A percentile compares a stretch with the other conserved stretches of the same genome.
phyloP scores from a whole-genome alignment of 345 rosid genomes.

The Rubroshorea leprosula region DNA sequence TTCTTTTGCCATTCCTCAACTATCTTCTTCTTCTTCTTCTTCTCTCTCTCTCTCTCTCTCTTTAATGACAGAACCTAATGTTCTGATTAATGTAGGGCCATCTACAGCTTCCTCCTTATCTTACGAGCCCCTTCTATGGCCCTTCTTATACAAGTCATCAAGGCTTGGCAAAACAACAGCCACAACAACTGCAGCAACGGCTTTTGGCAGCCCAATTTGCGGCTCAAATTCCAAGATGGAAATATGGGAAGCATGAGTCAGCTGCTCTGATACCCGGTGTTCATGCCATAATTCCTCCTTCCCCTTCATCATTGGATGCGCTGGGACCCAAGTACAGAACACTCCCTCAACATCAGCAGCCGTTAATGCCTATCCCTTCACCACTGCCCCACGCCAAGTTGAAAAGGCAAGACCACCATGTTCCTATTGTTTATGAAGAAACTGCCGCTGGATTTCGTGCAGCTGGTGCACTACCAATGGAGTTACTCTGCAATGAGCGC shows the following conservation, averaged over 20 bases:
- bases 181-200: conserved; percentile 27
- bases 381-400: conserved; percentile 23
- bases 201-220: conserved; percentile 45
- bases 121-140: conserved; percentile 27
- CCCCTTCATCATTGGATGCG: conserved; percentile 24
- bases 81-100: conserved; percentile 31
- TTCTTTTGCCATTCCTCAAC: too few species aligned
- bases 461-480: conserved; percentile 43
- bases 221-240: conserved; percentile 39
- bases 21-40: too few species aligned
- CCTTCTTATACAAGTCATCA: conserved; percentile 22
- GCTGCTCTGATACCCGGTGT: conserved; percentile 24
- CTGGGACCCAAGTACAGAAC: conserved; percentile 28
- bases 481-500: conserved; percentile 52
- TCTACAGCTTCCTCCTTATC: conserved; percentile 37
- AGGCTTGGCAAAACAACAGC: conserved; percentile 33
- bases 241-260: conserved; percentile 35
- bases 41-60: too few species aligned
- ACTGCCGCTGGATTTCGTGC: conserved; percentile 24
- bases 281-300: conserved; percentile 23
- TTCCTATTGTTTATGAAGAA: conserved; percentile 39
- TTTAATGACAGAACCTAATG: not conserved
- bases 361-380: conserved; percentile 33
- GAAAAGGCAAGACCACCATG: conserved; percentile 48
- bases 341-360: conserved; percentile 34